Evolutionary conservation across 1,139 yeast species (phyloP), one percentile per base, ranked within the genome.

Genomic region (Yueomyces sp.): DNA sequence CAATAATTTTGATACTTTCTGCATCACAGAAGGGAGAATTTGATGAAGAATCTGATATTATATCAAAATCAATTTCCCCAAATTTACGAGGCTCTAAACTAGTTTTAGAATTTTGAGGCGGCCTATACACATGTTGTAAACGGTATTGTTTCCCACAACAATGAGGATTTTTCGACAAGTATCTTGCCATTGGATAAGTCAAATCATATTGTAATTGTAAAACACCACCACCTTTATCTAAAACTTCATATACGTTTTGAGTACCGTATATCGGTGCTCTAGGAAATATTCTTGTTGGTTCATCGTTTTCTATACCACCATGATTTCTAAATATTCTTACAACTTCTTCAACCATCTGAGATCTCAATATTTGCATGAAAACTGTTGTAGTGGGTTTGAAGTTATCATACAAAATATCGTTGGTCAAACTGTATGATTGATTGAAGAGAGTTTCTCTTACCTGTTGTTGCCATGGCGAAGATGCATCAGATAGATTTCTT

Each of bases 391-490:
- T 40, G 4, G 53, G 50, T 32, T 57, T 55, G 2, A 51, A 42
- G 39, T 75, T 71, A 49, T 87, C 96, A 62, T 81, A 91, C 54
- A 89, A 67, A 12, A 85, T 72, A 57, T 85, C 95, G 51, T 80
- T 77, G 0, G 95, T 95, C 46, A 82, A 68, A 60, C 80, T 80
- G 51, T 85, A 80, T 0, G 95, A 87, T 50, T 85, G 93, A 29
- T 81, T 71, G 58, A 91, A 91, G 37, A 91, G 64, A 0, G 93
- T 81, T 47, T 81, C 84, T 55, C 96, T 73, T 0, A 91, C 96
- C 60, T 86, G 95, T 50, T 79, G 85, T 52, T 89, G 91, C 95
- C 95, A 86, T 0, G 95, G 91, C 0, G 96, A 85, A 0, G 93
- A 80, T 0, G 95, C 93, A 56, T 86, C 91, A 1, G 93, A 83